Conservation (phyloP, 2,329 filamentous ascomycete species). For the Diaporthe destruens region DNA sequence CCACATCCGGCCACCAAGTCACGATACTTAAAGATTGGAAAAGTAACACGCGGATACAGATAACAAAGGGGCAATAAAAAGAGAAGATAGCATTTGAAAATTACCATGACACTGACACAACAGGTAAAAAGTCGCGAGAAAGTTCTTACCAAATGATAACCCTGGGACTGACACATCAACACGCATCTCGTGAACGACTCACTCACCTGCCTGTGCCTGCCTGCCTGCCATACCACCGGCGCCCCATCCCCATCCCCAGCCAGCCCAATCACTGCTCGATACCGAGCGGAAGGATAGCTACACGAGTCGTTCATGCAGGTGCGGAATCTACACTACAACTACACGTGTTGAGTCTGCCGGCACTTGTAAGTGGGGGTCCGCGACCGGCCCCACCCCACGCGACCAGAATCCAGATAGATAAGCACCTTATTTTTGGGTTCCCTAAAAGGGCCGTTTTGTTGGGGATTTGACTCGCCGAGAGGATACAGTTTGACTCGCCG, state of each 20-base stretch:
- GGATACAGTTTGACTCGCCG: slow-evolving; percentile 12
- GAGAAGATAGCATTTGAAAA: too few species aligned
- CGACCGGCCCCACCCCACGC: slow-evolving; percentile 1
- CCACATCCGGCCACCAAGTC: too few species aligned
- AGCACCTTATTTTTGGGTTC: not conserved
- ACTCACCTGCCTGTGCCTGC: too few species aligned
- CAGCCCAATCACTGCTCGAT: slow-evolving; percentile 4
- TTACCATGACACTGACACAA: too few species aligned
- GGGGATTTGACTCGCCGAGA: slow-evolving; percentile 9
- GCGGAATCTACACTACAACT: not conserved
- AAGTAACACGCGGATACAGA: not conserved
- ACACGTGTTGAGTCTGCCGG: not conserved
- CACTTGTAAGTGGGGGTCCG: too few species aligned
- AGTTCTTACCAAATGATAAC: slow-evolving; percentile 17
- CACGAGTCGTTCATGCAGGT: slow-evolving; percentile 20
- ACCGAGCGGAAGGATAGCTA: slow-evolving; percentile 28
- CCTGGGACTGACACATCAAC: not conserved
- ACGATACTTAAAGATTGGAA: too few species aligned
- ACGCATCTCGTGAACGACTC: not conserved
- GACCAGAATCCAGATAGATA: slow-evolving; percentile 27
- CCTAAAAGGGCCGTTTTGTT: not conserved
- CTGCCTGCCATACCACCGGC: too few species aligned
- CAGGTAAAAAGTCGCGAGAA: not conserved
- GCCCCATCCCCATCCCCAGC: too few species aligned
- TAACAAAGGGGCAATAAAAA: too few species aligned